phyloP scores from a whole-genome alignment of 208 protist species.

The Leishmania turanica region DNA sequence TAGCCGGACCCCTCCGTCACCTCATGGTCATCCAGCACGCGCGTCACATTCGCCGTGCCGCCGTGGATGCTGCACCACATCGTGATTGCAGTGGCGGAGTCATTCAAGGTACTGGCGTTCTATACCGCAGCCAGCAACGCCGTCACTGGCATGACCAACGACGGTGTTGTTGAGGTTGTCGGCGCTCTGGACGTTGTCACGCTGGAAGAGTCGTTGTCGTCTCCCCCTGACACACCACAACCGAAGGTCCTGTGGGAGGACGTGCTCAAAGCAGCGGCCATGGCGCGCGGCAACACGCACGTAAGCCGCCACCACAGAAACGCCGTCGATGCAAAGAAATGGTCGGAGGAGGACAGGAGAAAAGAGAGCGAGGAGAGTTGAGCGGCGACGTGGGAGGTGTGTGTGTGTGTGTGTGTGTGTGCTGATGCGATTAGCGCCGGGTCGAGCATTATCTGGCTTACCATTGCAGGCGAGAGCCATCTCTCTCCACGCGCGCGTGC shows the following conservation, averaged over 20 bases:
- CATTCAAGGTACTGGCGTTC: background rate
- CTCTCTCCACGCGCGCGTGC: background rate
- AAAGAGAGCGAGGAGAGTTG: background rate
- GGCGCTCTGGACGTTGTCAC: background rate
- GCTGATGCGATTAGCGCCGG: background rate
- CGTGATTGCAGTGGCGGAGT: background rate
- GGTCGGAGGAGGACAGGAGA: background rate
- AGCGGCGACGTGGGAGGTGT: too few relatives aligned
- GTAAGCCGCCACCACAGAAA: background rate
- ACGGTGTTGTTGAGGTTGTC: background rate
- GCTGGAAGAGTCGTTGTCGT: background rate
- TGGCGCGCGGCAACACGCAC: background rate
- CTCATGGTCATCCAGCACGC: background rate
- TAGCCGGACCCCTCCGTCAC: background rate
- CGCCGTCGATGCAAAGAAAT: background rate
- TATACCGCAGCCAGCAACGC: background rate
- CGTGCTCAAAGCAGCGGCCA: background rate
- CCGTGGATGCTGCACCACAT: background rate
- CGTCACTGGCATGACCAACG: background rate
- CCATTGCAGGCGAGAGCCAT: background rate
- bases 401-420: too few relatives aligned
- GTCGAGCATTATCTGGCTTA: background rate
- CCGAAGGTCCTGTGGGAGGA: background rate
- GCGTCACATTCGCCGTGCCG: background rate
- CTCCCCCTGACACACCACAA: background rate